phyloP scores from a whole-genome alignment of 208 protist species.

The Dictyostelium gargantuum region DNA sequence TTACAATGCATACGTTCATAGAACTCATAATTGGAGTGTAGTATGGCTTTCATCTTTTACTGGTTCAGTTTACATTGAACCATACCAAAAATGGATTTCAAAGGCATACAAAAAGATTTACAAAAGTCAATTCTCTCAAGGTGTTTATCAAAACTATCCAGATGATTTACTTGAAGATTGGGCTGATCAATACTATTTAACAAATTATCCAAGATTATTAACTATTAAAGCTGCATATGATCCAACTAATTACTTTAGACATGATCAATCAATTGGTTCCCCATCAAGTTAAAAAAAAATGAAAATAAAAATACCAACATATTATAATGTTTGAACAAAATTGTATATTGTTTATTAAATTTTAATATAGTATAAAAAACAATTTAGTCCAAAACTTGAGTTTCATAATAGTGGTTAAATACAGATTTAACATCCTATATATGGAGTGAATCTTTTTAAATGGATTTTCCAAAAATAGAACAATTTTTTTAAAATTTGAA shows the following conservation, averaged over 20 bases:
- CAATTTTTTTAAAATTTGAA: no score
- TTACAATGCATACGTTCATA: constrained; percentile 45
- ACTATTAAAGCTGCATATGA: constrained; percentile 56
- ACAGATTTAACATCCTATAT: no score
- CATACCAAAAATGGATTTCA: constrained; percentile 47
- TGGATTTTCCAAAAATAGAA: no score
- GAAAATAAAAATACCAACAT: no score
- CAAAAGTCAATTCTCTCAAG: neutral
- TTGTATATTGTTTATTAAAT: no score
- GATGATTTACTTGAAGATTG: constrained; percentile 48
- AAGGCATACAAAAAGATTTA: constrained; percentile 24
- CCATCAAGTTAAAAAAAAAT: no score
- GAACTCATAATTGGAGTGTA: constrained; percentile 65
- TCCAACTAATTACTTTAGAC: constrained; percentile 64
- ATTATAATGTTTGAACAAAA: no score
- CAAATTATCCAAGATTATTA: constrained; percentile 61
- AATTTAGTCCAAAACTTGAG: no score
- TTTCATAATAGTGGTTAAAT: no score
- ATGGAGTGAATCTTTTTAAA: no score
- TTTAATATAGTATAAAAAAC: no score
- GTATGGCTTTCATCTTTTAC: constrained; percentile 47
- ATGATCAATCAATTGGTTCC: constrained; percentile 50
- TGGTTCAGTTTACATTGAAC: neutral
- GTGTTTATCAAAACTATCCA: constrained; percentile 74
- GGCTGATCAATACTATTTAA: constrained; percentile 54